These are phyloP conservation scores for Elongisporangium undulatum DNA, from an alignment of 352 stramenopile genomes.

Conservation along the genomic window DNA sequence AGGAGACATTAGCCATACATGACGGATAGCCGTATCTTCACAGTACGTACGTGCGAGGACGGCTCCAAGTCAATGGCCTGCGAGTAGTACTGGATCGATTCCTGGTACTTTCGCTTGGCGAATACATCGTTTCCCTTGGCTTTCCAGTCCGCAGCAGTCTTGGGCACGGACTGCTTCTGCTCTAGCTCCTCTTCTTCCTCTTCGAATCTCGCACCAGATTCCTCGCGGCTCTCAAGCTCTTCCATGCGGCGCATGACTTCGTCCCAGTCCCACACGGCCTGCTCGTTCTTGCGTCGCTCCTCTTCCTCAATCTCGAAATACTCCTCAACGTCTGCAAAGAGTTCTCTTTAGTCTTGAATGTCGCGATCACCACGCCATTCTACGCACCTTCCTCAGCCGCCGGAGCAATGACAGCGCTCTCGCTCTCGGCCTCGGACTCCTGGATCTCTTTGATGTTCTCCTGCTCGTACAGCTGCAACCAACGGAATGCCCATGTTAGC, in stretches of 20 bases:
- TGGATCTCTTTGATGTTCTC: constrained; percentile 86
- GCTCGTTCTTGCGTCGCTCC: constrained; percentile 59
- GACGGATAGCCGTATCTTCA: not conserved
- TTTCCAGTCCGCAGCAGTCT: constrained; percentile 47
- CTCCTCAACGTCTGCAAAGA: constrained; percentile 52
- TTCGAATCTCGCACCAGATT: constrained; percentile 19
- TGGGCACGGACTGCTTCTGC: constrained; percentile 16
- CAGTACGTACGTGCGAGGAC: constrained; percentile 55
- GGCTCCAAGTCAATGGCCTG: constrained; percentile 80
- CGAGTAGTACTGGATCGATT: constrained; percentile 82
- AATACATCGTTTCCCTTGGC: constrained; percentile 80
- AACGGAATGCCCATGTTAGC: not conserved
- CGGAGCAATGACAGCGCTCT: constrained; percentile 25
- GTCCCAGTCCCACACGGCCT: constrained; percentile 73
- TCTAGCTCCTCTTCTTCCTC: constrained; percentile 18
- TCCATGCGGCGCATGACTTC: constrained; percentile 86
- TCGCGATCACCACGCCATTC: not conserved
- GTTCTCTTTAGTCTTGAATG: not conserved
- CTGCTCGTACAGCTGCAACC: constrained; percentile 65
- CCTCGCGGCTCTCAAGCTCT: constrained; percentile 69
- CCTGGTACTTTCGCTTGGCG: constrained; percentile 64
- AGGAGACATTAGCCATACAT: constrained; percentile 8
- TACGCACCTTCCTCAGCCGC: constrained; percentile 56
- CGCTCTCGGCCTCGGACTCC: constrained; percentile 76
- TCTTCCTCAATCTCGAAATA: constrained; percentile 86